Conservation (phyloP, 2,329 filamentous ascomycete species). For the Penicillium sp. region DNA sequence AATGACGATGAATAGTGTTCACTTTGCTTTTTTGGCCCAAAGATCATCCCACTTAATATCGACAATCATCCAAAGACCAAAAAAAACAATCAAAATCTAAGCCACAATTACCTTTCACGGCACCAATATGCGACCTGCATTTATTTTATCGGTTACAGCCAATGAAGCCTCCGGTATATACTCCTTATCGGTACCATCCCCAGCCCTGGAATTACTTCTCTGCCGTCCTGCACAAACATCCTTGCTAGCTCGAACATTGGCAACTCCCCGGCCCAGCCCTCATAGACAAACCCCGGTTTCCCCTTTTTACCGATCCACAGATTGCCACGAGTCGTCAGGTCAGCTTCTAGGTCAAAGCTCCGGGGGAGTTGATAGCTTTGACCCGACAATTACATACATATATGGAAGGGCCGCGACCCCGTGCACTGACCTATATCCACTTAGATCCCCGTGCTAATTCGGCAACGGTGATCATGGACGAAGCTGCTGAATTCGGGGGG, state of each 20-base stretch:
- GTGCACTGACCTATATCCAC: conserved; percentile 21
- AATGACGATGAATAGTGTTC: conserved; percentile 3
- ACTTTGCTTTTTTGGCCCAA: background rate
- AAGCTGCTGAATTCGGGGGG: conserved; percentile 5
- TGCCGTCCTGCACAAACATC: conserved; percentile 4
- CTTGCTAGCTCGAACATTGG: background rate
- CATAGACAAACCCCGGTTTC: conserved; percentile 8
- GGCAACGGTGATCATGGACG: conserved; percentile 18
- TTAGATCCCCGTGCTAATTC: conserved; percentile 11
- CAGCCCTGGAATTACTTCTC: background rate
- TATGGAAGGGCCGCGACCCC: conserved; percentile 13
- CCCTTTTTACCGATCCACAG: conserved; percentile 18
- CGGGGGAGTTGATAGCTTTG: conserved; percentile 16
- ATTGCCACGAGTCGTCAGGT: conserved; percentile 5
- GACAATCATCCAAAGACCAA: background rate
- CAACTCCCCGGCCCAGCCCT: background rate
- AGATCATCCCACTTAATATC: conserved; percentile 4
- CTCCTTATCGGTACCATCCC: conserved; percentile 9
- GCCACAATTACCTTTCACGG: conserved; percentile 9
- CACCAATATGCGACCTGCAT: conserved; percentile 11
- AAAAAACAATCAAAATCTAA: background rate
- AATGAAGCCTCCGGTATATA: conserved; percentile 18
- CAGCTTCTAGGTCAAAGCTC: conserved; percentile 14
- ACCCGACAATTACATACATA: conserved; percentile 20
- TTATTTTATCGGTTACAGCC: conserved; percentile 1